phyloP scores from a whole-genome alignment of 2,329 filamentous ascomycete genomes.

The Hypoxylon sp. region DNA sequence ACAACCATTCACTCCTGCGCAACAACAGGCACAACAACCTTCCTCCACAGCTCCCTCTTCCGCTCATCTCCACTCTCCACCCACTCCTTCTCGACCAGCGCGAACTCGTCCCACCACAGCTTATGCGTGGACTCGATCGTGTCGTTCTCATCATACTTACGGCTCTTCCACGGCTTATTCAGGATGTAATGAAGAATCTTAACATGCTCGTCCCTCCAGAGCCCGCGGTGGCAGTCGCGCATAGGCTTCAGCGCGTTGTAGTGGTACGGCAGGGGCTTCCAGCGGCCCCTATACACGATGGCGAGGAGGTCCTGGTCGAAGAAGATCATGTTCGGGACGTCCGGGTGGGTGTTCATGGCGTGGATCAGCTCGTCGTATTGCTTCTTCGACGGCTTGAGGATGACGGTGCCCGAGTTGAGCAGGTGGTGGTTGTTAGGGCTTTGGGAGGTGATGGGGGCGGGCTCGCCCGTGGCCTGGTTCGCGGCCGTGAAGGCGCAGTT shows the following conservation, averaged over 20 bases:
- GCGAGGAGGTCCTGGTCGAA: conserved; percentile 54
- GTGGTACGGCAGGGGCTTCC: conserved; percentile 52
- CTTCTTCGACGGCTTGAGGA: conserved; percentile 52
- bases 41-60: conserved; percentile 52
- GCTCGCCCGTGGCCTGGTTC: conserved; percentile 51
- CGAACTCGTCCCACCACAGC: conserved; percentile 55
- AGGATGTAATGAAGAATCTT: conserved; percentile 53
- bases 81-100: conserved; percentile 53
- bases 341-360: conserved; percentile 53
- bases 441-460: conserved; percentile 48
- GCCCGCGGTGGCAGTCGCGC: conserved; percentile 49
- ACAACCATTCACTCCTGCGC: conserved; percentile 51
- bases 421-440: conserved; percentile 55
- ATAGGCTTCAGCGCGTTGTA: conserved; percentile 55
- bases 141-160: conserved; percentile 46
- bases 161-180: conserved; percentile 54
- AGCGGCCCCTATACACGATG: conserved; percentile 50
- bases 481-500: conserved; percentile 55
- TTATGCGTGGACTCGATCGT: conserved; percentile 53
- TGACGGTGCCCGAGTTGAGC: conserved; percentile 56
- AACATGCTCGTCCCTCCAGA: conserved; percentile 52
- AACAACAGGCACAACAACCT: conserved; percentile 54
- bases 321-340: conserved; percentile 53
- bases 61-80: conserved; percentile 44
- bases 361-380: conserved; percentile 53